Conservation (phyloP, 2,329 filamentous ascomycete genomes). For the Alternaria sp. region DNA sequence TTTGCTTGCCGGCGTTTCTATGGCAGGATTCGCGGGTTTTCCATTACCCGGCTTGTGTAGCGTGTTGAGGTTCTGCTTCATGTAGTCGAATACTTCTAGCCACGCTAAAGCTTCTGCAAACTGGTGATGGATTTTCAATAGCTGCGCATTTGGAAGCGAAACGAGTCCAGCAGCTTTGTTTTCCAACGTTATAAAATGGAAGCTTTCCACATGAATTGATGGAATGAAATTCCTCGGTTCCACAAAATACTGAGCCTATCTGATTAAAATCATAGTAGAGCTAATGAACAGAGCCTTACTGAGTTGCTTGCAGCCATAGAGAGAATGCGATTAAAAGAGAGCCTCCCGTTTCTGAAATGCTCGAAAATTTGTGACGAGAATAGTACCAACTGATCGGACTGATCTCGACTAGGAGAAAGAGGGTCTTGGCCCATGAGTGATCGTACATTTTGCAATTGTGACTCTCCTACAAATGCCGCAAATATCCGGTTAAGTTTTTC, state of each 20-base stretch:
- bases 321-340: conserved; percentile 13
- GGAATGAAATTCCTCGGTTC: background rate
- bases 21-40: no score
- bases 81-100: conserved; percentile 26
- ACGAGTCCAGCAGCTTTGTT: conserved; percentile 14
- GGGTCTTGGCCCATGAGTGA: conserved; percentile 17
- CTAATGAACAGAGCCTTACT: background rate
- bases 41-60: no score
- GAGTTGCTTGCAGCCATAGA: background rate
- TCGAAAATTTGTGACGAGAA: conserved; percentile 19
- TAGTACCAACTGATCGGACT: conserved; percentile 15
- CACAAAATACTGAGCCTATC: background rate
- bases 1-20: no score
- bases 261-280: background rate
- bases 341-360: conserved; percentile 25
- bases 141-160: conserved; percentile 24
- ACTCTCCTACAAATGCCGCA: conserved; percentile 20
- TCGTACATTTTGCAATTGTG: conserved; percentile 15
- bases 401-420: conserved; percentile 10
- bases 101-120: conserved; percentile 24
- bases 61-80: conserved; percentile 6
- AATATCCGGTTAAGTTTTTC: conserved; percentile 20
- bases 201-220: background rate
- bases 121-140: conserved; percentile 19
- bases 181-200: conserved; percentile 14